Evolutionary conservation across 2,329 filamentous ascomycete species (phyloP).

Genomic region (Sporothrix euskadiensis): DNA sequence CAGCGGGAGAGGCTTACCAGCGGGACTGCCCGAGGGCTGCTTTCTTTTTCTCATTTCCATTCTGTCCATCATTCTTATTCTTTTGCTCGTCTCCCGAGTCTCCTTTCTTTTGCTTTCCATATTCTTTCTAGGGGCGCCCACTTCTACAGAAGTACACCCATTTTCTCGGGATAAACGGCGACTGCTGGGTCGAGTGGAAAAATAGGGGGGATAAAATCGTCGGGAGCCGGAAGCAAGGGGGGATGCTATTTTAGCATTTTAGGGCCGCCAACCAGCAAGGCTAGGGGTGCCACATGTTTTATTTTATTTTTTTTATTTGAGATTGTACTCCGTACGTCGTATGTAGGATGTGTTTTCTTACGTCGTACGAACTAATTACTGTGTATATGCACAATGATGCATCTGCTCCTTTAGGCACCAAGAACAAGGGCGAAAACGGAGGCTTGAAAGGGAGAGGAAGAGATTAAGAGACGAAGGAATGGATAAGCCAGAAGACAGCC

Average conservation of each 20-base stretch:
- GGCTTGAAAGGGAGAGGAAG: neutral
- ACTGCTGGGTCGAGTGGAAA: neutral
- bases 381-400: too few species aligned
- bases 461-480: neutral
- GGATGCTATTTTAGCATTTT: neutral
- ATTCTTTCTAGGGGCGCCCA: constrained; percentile 6
- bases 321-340: too few species aligned
- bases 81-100: neutral
- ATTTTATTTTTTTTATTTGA: too few species aligned
- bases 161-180: neutral
- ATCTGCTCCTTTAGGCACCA: neutral
- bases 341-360: neutral
- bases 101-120: constrained; percentile 3
- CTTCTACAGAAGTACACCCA: neutral
- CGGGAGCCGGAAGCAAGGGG: constrained; percentile 6
- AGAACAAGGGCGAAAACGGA: neutral
- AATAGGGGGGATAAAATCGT: neutral
- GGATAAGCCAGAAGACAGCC: neutral
- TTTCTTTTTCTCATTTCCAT: neutral
- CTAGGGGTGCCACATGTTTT: neutral
- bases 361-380: too few species aligned
- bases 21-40: neutral
- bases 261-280: neutral
- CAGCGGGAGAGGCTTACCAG: neutral
- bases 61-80: neutral